Evolutionary conservation across 305 asterid species (phyloP), one percentile per base, ranked within the genome.

Genomic region (Fraxinus velutina): DNA sequence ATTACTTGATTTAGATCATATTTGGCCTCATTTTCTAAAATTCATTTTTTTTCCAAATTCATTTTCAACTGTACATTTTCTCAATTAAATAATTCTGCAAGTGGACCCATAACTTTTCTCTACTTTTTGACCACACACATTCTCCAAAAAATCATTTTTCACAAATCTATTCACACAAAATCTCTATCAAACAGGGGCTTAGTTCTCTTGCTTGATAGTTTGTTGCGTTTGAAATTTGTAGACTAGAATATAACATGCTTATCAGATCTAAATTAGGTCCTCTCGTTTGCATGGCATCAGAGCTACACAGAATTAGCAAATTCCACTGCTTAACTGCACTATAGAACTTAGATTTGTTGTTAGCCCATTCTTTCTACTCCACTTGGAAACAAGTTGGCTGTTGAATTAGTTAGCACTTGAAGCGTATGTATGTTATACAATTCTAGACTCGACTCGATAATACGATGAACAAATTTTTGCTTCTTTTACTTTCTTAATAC

Each of bases 121-220:
- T 60, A 24, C 73, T 78, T 85, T 50, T 85, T 88, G 33, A 82
- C 86, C 37, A 30, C 83, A 19, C 88, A 87, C 30, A 27, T 60
- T 50, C 47, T 22, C 47, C 13, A 39, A 39, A 39, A 39, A 1
- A 39, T 39, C 47, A 39, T 9, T 39, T 39, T 39, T 39, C 39
- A 34, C 39, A 34, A 34, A 34, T 37, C 44, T 37, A 10, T 7
- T 37, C 44, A 6, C 44, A 37, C 10, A 8, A 39, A 39, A 39
- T 39, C 50, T 39, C 52, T 42, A 42, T 10, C 52, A 42, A 39
- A 39, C 52, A 42, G 4, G 21, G 15, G 8, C 66, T 5, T 52
- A 39, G 52, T 76, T 2, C 27, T 13, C 64, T 19, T 36, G 27
- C 24, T 37, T 13, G 17, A 74, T 37, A 52, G 8, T 37, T 74